A percentile compares a stretch with the other conserved stretches of the same genome.
Conservation (phyloP, 2,329 filamentous ascomycete species). For the Pseudogymnoascus pannorum region DNA sequence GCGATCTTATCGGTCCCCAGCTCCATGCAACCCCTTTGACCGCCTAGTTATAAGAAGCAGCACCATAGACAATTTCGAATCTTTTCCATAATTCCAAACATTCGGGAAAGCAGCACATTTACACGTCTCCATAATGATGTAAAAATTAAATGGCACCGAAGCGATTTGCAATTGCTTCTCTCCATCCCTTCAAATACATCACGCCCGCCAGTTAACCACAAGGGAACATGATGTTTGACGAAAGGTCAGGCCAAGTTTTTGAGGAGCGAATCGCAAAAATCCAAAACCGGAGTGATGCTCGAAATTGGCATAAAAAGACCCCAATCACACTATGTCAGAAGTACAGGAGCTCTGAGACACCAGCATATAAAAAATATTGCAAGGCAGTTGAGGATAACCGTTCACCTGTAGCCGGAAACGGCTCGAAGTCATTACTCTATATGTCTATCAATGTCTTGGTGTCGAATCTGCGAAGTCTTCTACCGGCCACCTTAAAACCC, state of each 20-base stretch:
- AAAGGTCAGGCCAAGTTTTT: constrained; percentile 24
- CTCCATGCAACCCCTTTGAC: not conserved
- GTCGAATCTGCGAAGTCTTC: constrained; percentile 19
- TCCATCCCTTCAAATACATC: not conserved
- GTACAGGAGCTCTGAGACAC: constrained; percentile 11
- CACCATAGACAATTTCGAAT: not conserved
- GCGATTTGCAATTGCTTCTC: not conserved
- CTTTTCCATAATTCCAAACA: not conserved
- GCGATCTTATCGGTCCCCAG: not conserved
- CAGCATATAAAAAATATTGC: constrained; percentile 3
- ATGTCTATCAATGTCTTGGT: constrained; percentile 20
- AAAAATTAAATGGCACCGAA: not conserved
- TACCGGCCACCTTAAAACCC: constrained; percentile 17
- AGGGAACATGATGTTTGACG: constrained; percentile 19
- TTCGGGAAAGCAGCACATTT: not conserved
- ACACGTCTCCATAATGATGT: not conserved
- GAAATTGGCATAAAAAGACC: constrained; percentile 18
- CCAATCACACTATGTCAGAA: constrained; percentile 12
- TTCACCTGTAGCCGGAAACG: constrained; percentile 10
- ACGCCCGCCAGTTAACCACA: too few species aligned
- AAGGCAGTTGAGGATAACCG: not conserved
- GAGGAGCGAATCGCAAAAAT: constrained; percentile 20
- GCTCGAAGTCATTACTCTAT: constrained; percentile 20
- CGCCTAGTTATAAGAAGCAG: not conserved
- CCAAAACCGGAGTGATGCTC: constrained; percentile 13